Evolutionary conservation across 352 stramenopile species (phyloP).

Genomic region (Phytophthora rubi): DNA sequence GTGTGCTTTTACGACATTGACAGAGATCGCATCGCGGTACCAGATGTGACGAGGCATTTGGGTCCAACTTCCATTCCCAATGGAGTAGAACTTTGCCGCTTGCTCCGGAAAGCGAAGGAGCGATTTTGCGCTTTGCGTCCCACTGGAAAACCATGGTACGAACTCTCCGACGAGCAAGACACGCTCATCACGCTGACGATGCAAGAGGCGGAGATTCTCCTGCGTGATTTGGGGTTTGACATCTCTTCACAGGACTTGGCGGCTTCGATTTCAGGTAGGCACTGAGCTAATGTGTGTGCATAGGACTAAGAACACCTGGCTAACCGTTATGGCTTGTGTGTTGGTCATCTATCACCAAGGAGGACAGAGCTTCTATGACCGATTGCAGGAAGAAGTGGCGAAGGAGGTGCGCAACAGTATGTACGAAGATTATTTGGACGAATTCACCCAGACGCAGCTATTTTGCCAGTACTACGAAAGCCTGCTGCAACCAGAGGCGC

Average conservation of each 20-base stretch:
- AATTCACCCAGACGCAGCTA: constrained; percentile 87
- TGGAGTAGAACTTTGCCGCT: constrained; percentile 59
- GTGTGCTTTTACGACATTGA: constrained; percentile 89
- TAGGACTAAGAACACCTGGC: neutral
- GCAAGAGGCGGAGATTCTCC: constrained; percentile 75
- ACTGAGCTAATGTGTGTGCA: neutral
- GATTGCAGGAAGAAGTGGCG: constrained; percentile 75
- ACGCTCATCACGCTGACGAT: constrained; percentile 78
- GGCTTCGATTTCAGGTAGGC: constrained; percentile 48
- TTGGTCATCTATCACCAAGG: neutral
- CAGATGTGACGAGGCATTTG: constrained; percentile 53
- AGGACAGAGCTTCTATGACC: constrained; percentile 73
- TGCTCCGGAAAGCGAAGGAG: constrained; percentile 63
- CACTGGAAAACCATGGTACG: constrained; percentile 72
- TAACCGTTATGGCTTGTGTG: neutral
- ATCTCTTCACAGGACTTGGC: constrained; percentile 65
- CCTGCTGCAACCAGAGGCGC: constrained; percentile 50
- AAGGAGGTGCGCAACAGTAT: constrained; percentile 73
- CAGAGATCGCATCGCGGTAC: constrained; percentile 51
- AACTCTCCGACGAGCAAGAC: constrained; percentile 80
- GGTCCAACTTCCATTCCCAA: constrained; percentile 60
- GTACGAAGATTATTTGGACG: constrained; percentile 76
- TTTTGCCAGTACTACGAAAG: constrained; percentile 90
- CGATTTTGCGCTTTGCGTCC: constrained; percentile 51
- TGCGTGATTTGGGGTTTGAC: constrained; percentile 73